Percentiles rank a stretch among this genome's conserved stretches.
These are phyloP conservation scores for Silene latifolia DNA, from an alignment of 148 eudicot genomes.

Conservation along the genomic window DNA sequence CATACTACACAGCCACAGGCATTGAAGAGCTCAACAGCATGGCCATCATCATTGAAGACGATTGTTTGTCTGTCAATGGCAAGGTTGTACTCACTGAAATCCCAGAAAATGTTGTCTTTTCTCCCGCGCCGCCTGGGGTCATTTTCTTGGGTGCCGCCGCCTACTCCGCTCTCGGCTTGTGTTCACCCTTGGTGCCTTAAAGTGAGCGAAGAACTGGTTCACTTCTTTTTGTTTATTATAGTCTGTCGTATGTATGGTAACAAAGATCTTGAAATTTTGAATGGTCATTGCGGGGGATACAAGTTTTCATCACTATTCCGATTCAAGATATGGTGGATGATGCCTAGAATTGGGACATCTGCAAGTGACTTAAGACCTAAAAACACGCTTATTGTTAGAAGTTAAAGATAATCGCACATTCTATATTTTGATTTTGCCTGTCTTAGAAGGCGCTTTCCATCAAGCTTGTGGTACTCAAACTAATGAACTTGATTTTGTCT, in stretches of 20 bases:
- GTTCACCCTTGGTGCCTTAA: slow-evolving; percentile 32
- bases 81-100: slow-evolving; percentile 33
- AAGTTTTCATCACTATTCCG: slow-evolving; percentile 38
- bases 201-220: slow-evolving; percentile 19
- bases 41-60: slow-evolving; percentile 18
- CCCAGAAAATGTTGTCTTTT: slow-evolving; percentile 27
- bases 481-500: slow-evolving; percentile 52
- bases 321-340: slow-evolving; percentile 60
- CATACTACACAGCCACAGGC: not conserved
- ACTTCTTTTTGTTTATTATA: not conserved
- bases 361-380: slow-evolving; percentile 40
- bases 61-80: slow-evolving; percentile 33
- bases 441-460: slow-evolving; percentile 47
- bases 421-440: slow-evolving; percentile 46
- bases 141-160: slow-evolving; percentile 35
- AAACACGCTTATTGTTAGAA: slow-evolving; percentile 43
- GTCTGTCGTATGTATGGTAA: not conserved
- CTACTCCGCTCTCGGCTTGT: slow-evolving; percentile 30
- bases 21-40: not conserved
- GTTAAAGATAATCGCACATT: slow-evolving; percentile 20
- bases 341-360: slow-evolving; percentile 43
- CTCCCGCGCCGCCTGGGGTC: slow-evolving; percentile 24
- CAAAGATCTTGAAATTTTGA: not conserved
- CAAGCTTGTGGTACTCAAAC: slow-evolving; percentile 43
- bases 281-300: slow-evolving; percentile 31